Base-by-base conservation (phyloP, 768 basidiomycete genomes). In the Suillus clintonianus region DNA sequence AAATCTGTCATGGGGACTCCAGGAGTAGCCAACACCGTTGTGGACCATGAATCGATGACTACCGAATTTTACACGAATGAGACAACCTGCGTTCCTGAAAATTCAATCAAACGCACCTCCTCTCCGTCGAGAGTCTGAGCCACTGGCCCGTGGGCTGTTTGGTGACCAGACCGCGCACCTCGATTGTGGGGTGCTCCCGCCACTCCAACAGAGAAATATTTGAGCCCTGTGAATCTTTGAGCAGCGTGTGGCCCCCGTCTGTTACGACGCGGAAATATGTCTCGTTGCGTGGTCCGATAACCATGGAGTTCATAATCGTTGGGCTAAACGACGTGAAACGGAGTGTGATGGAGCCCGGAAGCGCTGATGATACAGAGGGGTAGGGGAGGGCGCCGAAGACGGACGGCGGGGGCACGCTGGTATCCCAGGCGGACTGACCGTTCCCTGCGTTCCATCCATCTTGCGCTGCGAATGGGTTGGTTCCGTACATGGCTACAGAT, bases 361-460 rank as follows among this genome's bases (percentile, higher is more conserved):
- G 67, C 27, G 76, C 41, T 7, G 77, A 69, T 7, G 77, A 64
- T 36, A 77, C 62, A 27, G 74, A 60, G 0, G 85, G 81, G 67
- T 85, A 87, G 34, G 88, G 88, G 22, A 89, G 83, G 0, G 87
- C 87, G 6, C 88, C 88, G 68, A 84, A 86, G 62, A 89, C 74
- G 54, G 88, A 89, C 54, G 87, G 84, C 5, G 79, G 69, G 11
- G 77, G 69, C 30, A 41, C 39, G 24, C 43, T 36, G 19, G 43
- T 60, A 37, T 64, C 62, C 67, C 70, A 70, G 22, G 22, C 22
- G 24, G 63, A 64, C 45, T 56, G 61, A 27, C 64, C 60, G 32
- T 45, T 65, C 19, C 72, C 63, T 34, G 70, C 66, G 15, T 62
- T 62, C 62, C 62, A 65, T n/a, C 41, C 43, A 32, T 65, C 62